A percentile compares a stretch with the other conserved stretches of the same genome.
Evolutionary conservation across 2,329 filamentous ascomycete species (phyloP).

Genomic region (Alternaria incomplexa): DNA sequence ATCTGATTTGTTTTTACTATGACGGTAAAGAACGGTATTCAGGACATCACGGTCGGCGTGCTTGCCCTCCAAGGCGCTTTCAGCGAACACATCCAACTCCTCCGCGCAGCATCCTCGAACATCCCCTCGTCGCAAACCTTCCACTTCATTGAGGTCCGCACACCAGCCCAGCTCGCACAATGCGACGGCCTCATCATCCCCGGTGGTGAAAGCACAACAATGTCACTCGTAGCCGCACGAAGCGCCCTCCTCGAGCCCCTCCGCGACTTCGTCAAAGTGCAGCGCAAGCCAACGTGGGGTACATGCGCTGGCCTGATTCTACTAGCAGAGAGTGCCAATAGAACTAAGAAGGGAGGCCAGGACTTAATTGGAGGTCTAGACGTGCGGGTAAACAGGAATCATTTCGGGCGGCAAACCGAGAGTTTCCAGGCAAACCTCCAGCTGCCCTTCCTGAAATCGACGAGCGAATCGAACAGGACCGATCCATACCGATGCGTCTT

Average conservation of each 20-base stretch:
- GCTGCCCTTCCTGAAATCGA: conserved; percentile 68
- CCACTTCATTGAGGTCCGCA: conserved; percentile 80
- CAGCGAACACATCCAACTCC: conserved; percentile 80
- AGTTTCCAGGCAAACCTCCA: conserved; percentile 81
- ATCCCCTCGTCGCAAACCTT: conserved; percentile 42
- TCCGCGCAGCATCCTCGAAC: conserved; percentile 69
- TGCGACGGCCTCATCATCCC: conserved; percentile 90
- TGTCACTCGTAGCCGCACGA: conserved; percentile 83
- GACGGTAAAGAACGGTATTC: conserved; percentile 28
- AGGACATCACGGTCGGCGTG: conserved; percentile 62
- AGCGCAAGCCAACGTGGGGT: conserved; percentile 87
- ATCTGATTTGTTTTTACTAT: conserved; percentile 12
- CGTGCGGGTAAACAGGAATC: conserved; percentile 89
- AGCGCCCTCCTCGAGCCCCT: conserved; percentile 83
- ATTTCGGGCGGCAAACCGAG: conserved; percentile 92
- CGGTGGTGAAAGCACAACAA: conserved; percentile 93
- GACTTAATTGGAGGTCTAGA: conserved; percentile 91
- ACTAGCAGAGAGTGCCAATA: conserved; percentile 84
- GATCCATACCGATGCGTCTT: conserved; percentile 82
- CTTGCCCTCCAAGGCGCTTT: conserved; percentile 91
- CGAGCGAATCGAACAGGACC: conserved; percentile 35
- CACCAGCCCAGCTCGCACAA: conserved; percentile 67
- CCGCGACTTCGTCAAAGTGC: conserved; percentile 85
- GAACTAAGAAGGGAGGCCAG: conserved; percentile 88
- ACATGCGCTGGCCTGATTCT: conserved; percentile 95